Evolutionary conservation across 2,329 filamentous ascomycete species (phyloP), one percentile per base, ranked within the genome.

Genomic region (Pyricularia sp.): DNA sequence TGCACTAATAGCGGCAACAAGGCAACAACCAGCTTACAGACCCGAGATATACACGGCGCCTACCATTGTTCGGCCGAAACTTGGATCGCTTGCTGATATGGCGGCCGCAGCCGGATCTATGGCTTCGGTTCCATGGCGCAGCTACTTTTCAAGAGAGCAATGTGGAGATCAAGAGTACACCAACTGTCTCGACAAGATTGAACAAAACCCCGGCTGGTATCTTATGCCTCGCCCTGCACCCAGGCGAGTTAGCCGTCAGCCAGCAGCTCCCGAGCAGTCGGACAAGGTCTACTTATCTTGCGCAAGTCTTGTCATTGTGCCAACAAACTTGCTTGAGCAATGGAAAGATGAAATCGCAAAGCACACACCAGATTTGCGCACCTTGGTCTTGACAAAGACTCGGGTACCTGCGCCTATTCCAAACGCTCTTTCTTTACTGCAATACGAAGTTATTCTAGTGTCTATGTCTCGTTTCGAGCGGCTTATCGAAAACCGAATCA

Each of bases 321-420:
- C 94, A 0, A 84, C 88, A 17, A 97, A 97, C 75, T 82, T 97
- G 28, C 81, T 97, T 3, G 85, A 89, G 68, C 94, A 98, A 76
- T 97, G 94, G 94, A 81, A 86, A 68, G 84, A 88, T 12, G 93
- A 97, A 74, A 93, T 97, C 12, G 77, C 81, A 2, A 93, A 93
- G 74, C 94, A 97, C 74, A 90, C 93, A 0, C 80, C 79, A 3
- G 85, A 85, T 0, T 79, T 97, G 0, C 85, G 84, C 11, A 83
- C 93, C 0, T 80, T 95, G 0, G 80, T 90, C 0, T 78, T 96
- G 42, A 83, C 87, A 26, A 81, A 17, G 25, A 3, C 59, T 7
- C 14, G 12, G 17, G 12, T 30, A 17, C 23, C 10, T 17, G 30
- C 59, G 3, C 9, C 59, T 3, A 28, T 63, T 7, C 59, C 59